Evolutionary conservation across 768 basidiomycete species (phyloP).

Genomic region (Lentinula edodes): DNA sequence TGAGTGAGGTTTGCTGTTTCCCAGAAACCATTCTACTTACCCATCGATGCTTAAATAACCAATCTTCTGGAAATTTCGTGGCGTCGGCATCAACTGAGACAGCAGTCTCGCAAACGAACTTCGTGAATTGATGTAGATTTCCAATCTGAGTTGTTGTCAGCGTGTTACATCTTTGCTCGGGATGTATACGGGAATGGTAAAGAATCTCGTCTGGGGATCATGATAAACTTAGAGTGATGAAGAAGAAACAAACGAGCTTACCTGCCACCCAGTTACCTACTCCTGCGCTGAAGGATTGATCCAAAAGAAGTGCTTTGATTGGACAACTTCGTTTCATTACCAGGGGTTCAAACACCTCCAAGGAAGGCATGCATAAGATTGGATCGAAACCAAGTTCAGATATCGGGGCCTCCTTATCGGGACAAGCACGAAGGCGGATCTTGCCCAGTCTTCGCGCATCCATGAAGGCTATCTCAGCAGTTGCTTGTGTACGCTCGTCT

Average conservation of each 20-base stretch:
- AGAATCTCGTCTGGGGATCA: constrained; percentile 56
- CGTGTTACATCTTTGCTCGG: constrained; percentile 58
- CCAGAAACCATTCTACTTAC: constrained; percentile 23
- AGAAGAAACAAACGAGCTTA: constrained; percentile 17
- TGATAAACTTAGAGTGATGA: not conserved
- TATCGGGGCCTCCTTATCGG: constrained; percentile 61
- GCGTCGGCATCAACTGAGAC: constrained; percentile 70
- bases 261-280: constrained; percentile 84
- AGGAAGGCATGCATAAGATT: constrained; percentile 57
- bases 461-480: constrained; percentile 58
- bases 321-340: constrained; percentile 56
- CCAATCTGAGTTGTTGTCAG: constrained; percentile 44
- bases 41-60: constrained; percentile 70
- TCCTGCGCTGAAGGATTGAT: constrained; percentile 78
- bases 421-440: constrained; percentile 55
- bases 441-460: constrained; percentile 70
- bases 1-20: not conserved
- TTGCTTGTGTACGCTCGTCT: constrained; percentile 26
- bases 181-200: constrained; percentile 70
- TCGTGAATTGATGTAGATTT: constrained; percentile 46
- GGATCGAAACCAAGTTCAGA: constrained; percentile 75
- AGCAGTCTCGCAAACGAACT: constrained; percentile 52
- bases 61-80: constrained; percentile 56
- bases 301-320: constrained; percentile 69
- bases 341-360: constrained; percentile 42